Base-by-base conservation (phyloP, 768 basidiomycete species). In the Nidularia sp. region DNA sequence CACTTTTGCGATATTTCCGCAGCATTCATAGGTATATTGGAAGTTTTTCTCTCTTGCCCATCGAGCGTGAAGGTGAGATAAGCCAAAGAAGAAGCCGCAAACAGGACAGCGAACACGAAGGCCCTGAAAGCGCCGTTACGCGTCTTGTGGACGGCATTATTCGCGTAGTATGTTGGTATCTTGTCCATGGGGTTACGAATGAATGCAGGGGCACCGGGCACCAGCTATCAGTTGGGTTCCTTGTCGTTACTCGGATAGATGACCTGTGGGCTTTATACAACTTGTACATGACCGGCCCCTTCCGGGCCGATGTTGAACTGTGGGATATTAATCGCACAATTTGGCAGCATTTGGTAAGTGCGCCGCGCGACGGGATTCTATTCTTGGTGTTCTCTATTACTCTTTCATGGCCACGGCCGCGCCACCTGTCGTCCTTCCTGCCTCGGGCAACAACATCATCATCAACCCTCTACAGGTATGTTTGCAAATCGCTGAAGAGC, bases 361-460 rank as follows among this genome's bases (percentile, higher is more conserved):
- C 25, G 25, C 25, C 25, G 25, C 25, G 25, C 25, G 25, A 25
- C 25, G 25, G 25, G 34, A 45, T 36, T 45, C 55, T 39, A 44
- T 43, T 32, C 44, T 47, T 48, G 41, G 7, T 42, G 53, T 35
- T 49, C 53, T 56, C 58, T 61, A 53, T 54, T 55, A 64, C 60
- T 55, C 58, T 34, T 49, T 62, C 50, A 58, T 62, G 45, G 57
- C 60, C 13, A 51, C 56, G 13, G 39, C 55, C n/a, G 55, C 56
- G 55, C 81, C 79, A 29, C 85, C 85, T 0, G 81, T 85, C 32
- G 78, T 86, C n/a, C 70, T 81, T 36, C 84, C 85, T n/a, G 77
- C 77, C 39, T 71, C 71, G 42, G 81, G 85, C 6, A 86, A 84
- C 52, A 83, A 82, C 53, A 80, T 88, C 45, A 68, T 87, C 18